Evolutionary conservation across 2,329 filamentous ascomycete species (phyloP).

Genomic region (Rasamsonia emersonii): DNA sequence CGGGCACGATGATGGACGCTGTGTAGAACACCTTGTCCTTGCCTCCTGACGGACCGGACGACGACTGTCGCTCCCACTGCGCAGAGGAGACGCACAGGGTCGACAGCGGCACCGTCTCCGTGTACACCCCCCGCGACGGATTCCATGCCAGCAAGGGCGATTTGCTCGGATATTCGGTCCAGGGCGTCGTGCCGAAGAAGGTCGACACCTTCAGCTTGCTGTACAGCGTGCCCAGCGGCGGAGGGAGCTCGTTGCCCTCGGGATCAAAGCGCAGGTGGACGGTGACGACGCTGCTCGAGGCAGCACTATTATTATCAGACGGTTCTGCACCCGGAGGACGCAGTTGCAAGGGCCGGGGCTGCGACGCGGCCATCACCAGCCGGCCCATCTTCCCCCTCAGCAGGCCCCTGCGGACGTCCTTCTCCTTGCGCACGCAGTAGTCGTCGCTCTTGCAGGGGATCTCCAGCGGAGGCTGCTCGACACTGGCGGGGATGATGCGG

Average conservation of each 20-base stretch:
- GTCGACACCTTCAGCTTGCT: conserved; percentile 51
- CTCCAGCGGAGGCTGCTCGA: conserved; percentile 52
- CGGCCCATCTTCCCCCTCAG: conserved; percentile 50
- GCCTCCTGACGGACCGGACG: conserved; percentile 9
- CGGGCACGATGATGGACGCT: conserved; percentile 53
- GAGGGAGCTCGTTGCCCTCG: conserved; percentile 42
- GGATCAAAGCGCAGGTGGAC: conserved; percentile 56
- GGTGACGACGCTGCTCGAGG: conserved; percentile 47
- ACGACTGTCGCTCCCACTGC: conserved; percentile 45
- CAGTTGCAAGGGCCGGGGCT: conserved; percentile 50
- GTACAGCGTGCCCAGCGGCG: conserved; percentile 43
- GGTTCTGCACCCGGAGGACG: conserved; percentile 29
- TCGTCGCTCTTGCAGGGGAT: conserved; percentile 38
- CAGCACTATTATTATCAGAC: conserved; percentile 15
- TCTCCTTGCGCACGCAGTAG: conserved; percentile 50
- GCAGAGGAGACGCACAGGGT: conserved; percentile 49
- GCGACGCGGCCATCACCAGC: conserved; percentile 48
- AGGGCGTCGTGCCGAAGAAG: conserved; percentile 46
- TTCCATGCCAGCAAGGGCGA: conserved; percentile 30
- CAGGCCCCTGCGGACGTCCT: conserved; percentile 53
- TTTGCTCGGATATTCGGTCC: conserved; percentile 32
- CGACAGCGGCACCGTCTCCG: conserved; percentile 45
- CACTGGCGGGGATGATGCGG: conserved; percentile 50
- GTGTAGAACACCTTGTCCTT: conserved; percentile 53
- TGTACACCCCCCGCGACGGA: conserved; percentile 44